Percentiles rank a stretch among this genome's conserved stretches.
Conservation (phyloP, 2,329 filamentous ascomycete species). For the Monosporascus cannonballus region DNA sequence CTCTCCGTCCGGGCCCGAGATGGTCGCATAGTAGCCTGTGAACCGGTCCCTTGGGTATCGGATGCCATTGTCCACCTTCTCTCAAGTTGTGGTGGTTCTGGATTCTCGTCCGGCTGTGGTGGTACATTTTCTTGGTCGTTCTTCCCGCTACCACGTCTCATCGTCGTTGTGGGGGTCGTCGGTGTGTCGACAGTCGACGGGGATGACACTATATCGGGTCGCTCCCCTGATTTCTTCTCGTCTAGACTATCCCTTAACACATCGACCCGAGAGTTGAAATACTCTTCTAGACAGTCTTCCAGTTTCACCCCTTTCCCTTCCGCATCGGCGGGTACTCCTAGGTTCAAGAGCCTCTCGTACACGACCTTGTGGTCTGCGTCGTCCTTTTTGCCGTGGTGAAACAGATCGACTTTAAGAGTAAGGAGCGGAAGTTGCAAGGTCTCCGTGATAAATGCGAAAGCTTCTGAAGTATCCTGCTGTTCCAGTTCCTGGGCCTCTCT, state of each 20-base stretch:
- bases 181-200: conserved; percentile 14
- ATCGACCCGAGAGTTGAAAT: conserved; percentile 92
- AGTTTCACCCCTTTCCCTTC: conserved; percentile 68
- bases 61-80: conserved; percentile 28
- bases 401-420: conserved; percentile 89
- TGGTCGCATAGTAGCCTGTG: conserved; percentile 15
- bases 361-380: conserved; percentile 91
- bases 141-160: conserved; percentile 26
- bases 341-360: conserved; percentile 82
- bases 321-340: conserved; percentile 76
- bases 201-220: conserved; percentile 27
- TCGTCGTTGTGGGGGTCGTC: conserved; percentile 25
- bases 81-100: conserved; percentile 21
- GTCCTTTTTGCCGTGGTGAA: conserved; percentile 80
- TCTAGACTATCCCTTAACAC: conserved; percentile 67
- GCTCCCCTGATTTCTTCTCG: conserved; percentile 36
- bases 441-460: conserved; percentile 90
- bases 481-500: conserved; percentile 66
- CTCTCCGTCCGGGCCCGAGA: conserved; percentile 42
- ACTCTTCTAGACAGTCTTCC: conserved; percentile 87
- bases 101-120: conserved; percentile 9
- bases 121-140: conserved; percentile 13
- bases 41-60: conserved; percentile 7
- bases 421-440: conserved; percentile 81
- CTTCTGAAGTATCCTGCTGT: conserved; percentile 94